A percentile compares a stretch with the other conserved stretches of the same genome.
Conservation (phyloP, 805 yeast species). For the Yamadazyma phyllophila region DNA sequence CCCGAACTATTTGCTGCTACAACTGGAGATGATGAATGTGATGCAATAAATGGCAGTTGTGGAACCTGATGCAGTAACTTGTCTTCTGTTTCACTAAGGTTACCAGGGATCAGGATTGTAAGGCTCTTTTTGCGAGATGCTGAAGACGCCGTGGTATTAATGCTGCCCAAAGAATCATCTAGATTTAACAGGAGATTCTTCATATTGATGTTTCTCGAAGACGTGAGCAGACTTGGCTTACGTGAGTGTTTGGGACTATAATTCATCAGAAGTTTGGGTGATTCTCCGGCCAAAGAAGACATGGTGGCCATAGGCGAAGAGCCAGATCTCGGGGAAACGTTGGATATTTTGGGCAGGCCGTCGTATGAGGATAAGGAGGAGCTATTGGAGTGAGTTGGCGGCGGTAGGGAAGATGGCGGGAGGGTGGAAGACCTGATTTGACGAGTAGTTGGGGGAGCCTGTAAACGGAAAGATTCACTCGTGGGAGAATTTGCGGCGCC, state of each 20-base stretch:
- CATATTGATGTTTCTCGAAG: slow-evolving; percentile 32
- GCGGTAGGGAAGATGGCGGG: neutral
- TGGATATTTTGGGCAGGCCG: neutral
- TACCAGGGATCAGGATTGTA: slow-evolving; percentile 6
- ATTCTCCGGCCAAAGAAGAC: neutral
- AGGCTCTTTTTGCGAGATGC: slow-evolving; percentile 11
- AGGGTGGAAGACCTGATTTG: neutral
- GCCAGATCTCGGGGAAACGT: neutral
- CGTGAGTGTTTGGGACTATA: slow-evolving; percentile 39
- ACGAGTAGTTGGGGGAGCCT: neutral
- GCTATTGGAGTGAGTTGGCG: slow-evolving; percentile 1
- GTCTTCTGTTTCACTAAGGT: neutral
- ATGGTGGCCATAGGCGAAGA: neutral
- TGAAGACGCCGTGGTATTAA: neutral
- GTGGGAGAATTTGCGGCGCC: neutral
- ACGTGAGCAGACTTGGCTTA: slow-evolving; percentile 25
- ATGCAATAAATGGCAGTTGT: neutral
- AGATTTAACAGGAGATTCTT: slow-evolving; percentile 37
- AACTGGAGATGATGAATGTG: neutral
- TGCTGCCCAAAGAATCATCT: slow-evolving; percentile 6
- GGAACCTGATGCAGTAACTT: neutral
- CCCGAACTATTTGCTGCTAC: neutral
- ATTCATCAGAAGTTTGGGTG: slow-evolving; percentile 20
- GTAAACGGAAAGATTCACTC: neutral
- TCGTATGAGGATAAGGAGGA: slow-evolving; percentile 1